phyloP scores from a whole-genome alignment of 148 eudicot genomes.

The Vaccinium vitisidaea region DNA sequence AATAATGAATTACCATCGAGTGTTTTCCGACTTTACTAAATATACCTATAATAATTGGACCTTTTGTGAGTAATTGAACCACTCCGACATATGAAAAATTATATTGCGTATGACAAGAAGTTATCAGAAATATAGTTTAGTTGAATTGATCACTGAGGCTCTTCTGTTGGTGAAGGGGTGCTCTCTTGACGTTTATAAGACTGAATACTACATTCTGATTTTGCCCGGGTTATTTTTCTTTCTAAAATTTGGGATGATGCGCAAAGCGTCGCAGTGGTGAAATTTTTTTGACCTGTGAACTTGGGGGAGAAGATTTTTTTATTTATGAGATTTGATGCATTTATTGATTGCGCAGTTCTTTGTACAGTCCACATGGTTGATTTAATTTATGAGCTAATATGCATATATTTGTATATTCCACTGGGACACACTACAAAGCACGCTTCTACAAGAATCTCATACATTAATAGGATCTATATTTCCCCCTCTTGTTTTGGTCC shows the following conservation, averaged over 20 bases:
- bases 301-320: neutral
- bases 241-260: neutral
- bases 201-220: neutral
- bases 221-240: no score
- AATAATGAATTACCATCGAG: neutral
- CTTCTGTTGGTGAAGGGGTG: neutral
- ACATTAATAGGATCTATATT: neutral
- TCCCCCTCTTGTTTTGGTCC: neutral
- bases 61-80: neutral
- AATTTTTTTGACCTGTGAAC: neutral
- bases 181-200: neutral
- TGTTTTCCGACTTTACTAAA: neutral
- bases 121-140: neutral
- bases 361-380: neutral
- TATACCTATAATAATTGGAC: neutral
- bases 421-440: neutral
- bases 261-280: neutral
- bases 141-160: neutral
- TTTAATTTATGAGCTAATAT: neutral
- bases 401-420: neutral
- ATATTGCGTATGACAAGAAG: neutral
- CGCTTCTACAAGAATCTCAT: neutral
- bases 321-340: neutral
- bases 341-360: neutral
- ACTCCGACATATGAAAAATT: neutral